phyloP scores from a whole-genome alignment of 495 filamentous ascomycete genomes.

The Penicillium ochrochloron region DNA sequence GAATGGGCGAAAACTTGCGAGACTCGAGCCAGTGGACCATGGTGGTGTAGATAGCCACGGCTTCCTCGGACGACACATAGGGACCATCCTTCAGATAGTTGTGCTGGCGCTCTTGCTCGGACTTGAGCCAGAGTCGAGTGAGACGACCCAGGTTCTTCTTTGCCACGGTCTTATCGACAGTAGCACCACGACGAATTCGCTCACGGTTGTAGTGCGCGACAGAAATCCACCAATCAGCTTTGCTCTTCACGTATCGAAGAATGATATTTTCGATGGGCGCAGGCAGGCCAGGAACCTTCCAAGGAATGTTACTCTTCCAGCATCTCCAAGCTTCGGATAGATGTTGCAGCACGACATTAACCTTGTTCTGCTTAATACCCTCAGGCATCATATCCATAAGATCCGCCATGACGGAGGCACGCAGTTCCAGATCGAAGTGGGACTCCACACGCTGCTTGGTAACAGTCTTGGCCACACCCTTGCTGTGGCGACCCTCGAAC shows the following conservation, averaged over 20 bases:
- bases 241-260: slow-evolving; percentile 96
- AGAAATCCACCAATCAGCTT: slow-evolving; percentile 99
- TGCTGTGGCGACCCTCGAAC: slow-evolving; percentile 98
- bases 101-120: slow-evolving; percentile 97
- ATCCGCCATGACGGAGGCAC: slow-evolving; percentile 98
- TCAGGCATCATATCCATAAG: slow-evolving; percentile 99
- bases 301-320: slow-evolving; percentile 99
- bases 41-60: slow-evolving; percentile 97
- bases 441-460: slow-evolving; percentile 99
- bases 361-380: slow-evolving; percentile 99
- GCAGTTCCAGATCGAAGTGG: slow-evolving; percentile 96
- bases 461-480: slow-evolving; percentile 98
- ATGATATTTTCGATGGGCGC: slow-evolving; percentile 99
- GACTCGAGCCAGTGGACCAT: slow-evolving; percentile 99
- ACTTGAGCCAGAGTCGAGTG: slow-evolving; percentile 95
- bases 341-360: slow-evolving; percentile 97
- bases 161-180: slow-evolving; percentile 97
- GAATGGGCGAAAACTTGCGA: slow-evolving; percentile 96
- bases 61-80: slow-evolving; percentile 97
- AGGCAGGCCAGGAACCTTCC: slow-evolving; percentile 96
- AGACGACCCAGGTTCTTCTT: slow-evolving; percentile 98
- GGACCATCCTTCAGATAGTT: slow-evolving; percentile 99
- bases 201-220: slow-evolving; percentile 99
- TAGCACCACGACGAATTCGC: slow-evolving; percentile 92
- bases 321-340: slow-evolving; percentile 97